phyloP scores from a whole-genome alignment of 129 eudicot species.

The Heracleum sosnowskyi region DNA sequence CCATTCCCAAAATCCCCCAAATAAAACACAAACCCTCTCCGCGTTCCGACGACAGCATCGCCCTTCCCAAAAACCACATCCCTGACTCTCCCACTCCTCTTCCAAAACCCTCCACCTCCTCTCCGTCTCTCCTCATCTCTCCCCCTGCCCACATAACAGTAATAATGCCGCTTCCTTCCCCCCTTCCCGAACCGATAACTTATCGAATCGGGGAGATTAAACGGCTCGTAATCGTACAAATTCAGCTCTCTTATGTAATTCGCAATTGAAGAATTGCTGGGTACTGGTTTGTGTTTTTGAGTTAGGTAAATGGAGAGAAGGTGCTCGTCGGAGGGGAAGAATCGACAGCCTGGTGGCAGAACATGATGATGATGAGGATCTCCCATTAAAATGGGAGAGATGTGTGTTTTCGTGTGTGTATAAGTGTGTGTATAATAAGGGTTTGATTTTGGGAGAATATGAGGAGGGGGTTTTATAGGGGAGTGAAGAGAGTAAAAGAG shows the following conservation, averaged over 20 bases:
- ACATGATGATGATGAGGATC: conserved; percentile 25
- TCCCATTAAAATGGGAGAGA: conserved; percentile 33
- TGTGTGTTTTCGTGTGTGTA: too few relatives aligned
- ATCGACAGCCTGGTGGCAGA: conserved; percentile 56
- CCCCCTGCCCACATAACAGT: conserved; percentile 38
- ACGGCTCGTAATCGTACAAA: conserved; percentile 43
- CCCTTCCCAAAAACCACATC: conserved; percentile 31
- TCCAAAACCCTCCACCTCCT: conserved; percentile 44
- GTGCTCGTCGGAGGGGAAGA: conserved; percentile 51
- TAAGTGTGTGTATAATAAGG: not conserved
- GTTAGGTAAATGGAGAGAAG: conserved; percentile 43
- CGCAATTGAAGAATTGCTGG: not conserved
- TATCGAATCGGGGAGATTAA: conserved; percentile 33
- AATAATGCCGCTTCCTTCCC: conserved; percentile 51
- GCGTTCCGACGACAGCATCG: conserved; percentile 34
- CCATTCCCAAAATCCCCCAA: conserved; percentile 20
- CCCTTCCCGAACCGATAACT: conserved; percentile 44
- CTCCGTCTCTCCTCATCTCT: conserved; percentile 17
- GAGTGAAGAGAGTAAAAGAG: not conserved
- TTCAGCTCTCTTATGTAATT: conserved; percentile 39
- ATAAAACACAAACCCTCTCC: conserved; percentile 45
- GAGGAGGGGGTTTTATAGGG: not conserved
- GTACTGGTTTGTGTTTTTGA: conserved; percentile 2
- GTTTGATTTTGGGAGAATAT: not conserved
- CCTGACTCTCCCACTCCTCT: conserved; percentile 35